Evolutionary conservation across 2,329 filamentous ascomycete genomes (phyloP), one percentile per base, ranked within the genome.

Genomic region (Exserohilum rostratum): DNA sequence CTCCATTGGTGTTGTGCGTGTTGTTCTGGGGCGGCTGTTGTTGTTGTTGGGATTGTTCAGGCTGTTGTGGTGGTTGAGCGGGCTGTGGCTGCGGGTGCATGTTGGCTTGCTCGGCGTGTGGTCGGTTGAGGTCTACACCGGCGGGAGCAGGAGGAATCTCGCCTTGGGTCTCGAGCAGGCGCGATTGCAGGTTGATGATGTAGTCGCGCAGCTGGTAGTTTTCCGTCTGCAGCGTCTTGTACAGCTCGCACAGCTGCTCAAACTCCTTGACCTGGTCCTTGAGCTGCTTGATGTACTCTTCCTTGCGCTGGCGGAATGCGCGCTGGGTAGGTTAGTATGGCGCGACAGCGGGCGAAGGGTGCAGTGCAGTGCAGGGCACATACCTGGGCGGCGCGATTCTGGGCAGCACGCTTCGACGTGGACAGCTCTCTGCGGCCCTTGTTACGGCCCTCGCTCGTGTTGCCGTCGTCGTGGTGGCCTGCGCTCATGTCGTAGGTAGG

Each of bases 361-460:
- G 25, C 7, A 29, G 12, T 2, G 39, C 22, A 13, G 7, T 38
- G 35, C 22, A 20, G 18, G 22, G 34, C 6, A 52, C 58, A 10
- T 84, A 97, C 95, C 87, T 99, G 95, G 49, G 95, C 95, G 66
- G 93, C 95, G 73, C 95, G 84, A 72, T 99, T 99, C 74, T 99
- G 95, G 9, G 95, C 95, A 25, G 95, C 95, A 64, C 95, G 89
- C 80, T 98, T 99, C 33, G 92, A 96, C 39, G 93, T 95, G 22
- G 93, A 97, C 57, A 99, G 80, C 77, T 97, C 93, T 49, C 95
- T 85, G 77, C 96, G 96, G 11, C 88, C 88, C 77, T 95, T 60
- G 43, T 64, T 58, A 52, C 70, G 67, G 20, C 87, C 79, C 56
- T 76, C 70, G 61, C 66, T 75, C 62, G 74, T 62, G 56, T 77